Evolutionary conservation across 2,329 filamentous ascomycete species (phyloP), one percentile per base, ranked within the genome.

Genomic region (Sclerotinia subarctica): DNA sequence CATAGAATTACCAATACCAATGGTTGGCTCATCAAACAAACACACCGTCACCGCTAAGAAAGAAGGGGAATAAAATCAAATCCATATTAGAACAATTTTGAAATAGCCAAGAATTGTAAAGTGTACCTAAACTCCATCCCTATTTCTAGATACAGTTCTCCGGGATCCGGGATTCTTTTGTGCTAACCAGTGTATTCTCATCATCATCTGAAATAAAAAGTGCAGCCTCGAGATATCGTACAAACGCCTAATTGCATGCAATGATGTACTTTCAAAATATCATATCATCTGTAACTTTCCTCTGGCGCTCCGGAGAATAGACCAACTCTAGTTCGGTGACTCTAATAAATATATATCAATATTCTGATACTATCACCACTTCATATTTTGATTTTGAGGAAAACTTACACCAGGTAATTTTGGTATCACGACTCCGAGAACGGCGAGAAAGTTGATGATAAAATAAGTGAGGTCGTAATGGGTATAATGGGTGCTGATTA

Each of bases 381-480:
- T 15, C 19, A 26, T n/a, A 32, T 56, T 42, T 62, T 49, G 49
- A 26, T 62, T 42, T 42, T 13, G 49, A 46, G 46, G 35, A 19
- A n/a, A 32, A 72, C 94, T 80, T 85, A 98, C 94, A 78, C 92
- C 94, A 74, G 95, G 95, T 74, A 99, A 82, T 82, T 99, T 99
- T 52, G 95, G 95, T 78, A 99, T 95, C 69, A 99, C 91, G 67
- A 99, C 95, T 56, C 86, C 93, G 77, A 99, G 82, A 51, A 96
- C 92, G 68, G 95, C 95, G 76, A 97, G 82, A 78, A 96, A 94
- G 82, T 99, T 99, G 82, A 99, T 95, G 75, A 91, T 93, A 78
- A 99, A 99, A 81, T 97, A 98, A 56, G 93, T 91, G 78, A 97
- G 80, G 81, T 97, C 94, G 83, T 98, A 99, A 81, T 98, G 94